phyloP scores from a whole-genome alignment of 2,329 filamentous ascomycete species.

The Phaeomoniella chlamydospora region DNA sequence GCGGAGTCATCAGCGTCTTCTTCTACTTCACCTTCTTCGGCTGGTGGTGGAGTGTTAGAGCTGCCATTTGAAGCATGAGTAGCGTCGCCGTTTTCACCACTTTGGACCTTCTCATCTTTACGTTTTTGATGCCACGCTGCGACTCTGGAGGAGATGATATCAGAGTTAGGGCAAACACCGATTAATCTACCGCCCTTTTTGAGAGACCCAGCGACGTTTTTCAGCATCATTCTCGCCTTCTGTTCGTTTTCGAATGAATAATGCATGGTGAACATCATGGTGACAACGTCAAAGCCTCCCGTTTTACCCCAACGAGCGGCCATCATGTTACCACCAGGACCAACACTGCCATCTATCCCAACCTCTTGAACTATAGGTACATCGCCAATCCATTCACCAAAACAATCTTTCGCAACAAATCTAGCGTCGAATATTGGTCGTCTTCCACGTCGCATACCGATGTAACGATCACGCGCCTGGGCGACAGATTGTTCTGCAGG shows the following conservation, averaged over 20 bases:
- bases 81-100: constrained; percentile 20
- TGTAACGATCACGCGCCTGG: constrained; percentile 75
- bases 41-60: constrained; percentile 5
- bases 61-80: constrained; percentile 3
- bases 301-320: constrained; percentile 49
- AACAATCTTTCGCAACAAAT: constrained; percentile 87
- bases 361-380: constrained; percentile 72
- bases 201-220: constrained; percentile 76
- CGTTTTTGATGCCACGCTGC: constrained; percentile 54
- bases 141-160: constrained; percentile 72
- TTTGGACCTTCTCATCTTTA: constrained; percentile 28
- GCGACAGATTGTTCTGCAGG: constrained; percentile 85
- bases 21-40: constrained; percentile 30
- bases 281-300: constrained; percentile 87
- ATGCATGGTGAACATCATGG: constrained; percentile 99
- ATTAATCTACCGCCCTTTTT: constrained; percentile 93
- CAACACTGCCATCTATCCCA: constrained; percentile 64
- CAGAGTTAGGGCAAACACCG: constrained; percentile 92
- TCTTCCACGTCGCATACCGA: constrained; percentile 50
- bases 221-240: constrained; percentile 81
- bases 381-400: constrained; percentile 67
- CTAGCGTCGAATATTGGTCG: constrained; percentile 64
- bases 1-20: constrained; percentile 31
- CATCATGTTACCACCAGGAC: constrained; percentile 36
- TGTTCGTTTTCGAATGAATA: constrained; percentile 91